These are phyloP conservation scores for Juncus inflexus DNA, from an alignment of 176 grass and related monocot genomes.

Conservation along the genomic window DNA sequence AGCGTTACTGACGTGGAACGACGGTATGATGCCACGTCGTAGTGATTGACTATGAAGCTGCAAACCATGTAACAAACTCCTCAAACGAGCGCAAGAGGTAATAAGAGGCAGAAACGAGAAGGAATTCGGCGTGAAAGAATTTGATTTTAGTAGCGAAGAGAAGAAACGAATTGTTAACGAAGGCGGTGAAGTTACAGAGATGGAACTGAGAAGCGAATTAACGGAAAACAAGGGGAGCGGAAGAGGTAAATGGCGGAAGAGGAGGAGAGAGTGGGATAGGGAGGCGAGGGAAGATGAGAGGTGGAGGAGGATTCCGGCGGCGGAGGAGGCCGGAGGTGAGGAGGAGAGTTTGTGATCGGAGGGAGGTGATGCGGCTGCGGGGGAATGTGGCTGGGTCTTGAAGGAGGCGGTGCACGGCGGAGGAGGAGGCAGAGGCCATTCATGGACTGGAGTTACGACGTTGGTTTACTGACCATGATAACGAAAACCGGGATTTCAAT, in stretches of 20 bases:
- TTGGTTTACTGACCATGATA: neutral
- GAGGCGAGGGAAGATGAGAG: constrained; percentile 31
- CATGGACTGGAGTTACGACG: constrained; percentile 14
- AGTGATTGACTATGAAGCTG: constrained; percentile 37
- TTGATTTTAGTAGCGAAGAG: too few species aligned
- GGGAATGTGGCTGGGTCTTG: constrained; percentile 9
- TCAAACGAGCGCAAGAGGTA: constrained; percentile 10
- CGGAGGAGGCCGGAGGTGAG: constrained; percentile 39
- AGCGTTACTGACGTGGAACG: constrained; percentile 39
- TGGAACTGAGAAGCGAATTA: constrained; percentile 25
- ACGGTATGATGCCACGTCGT: constrained; percentile 39
- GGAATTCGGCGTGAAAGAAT: too few species aligned
- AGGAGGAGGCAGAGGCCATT: constrained; percentile 36
- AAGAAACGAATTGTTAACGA: neutral
- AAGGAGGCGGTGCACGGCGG: constrained; percentile 33
- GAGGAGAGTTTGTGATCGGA: constrained; percentile 26
- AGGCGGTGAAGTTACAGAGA: neutral
- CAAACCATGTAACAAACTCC: neutral
- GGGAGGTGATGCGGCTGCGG: constrained; percentile 22
- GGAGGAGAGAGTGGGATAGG: constrained; percentile 27
- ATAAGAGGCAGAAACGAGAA: constrained; percentile 8
- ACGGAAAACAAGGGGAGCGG: constrained; percentile 31
- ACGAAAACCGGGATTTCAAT: too few species aligned
- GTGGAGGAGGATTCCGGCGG: constrained; percentile 25
- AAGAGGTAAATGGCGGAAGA: constrained; percentile 29